Conservation (phyloP, 2,329 filamentous ascomycete species). For the Colletotrichum sp. region DNA sequence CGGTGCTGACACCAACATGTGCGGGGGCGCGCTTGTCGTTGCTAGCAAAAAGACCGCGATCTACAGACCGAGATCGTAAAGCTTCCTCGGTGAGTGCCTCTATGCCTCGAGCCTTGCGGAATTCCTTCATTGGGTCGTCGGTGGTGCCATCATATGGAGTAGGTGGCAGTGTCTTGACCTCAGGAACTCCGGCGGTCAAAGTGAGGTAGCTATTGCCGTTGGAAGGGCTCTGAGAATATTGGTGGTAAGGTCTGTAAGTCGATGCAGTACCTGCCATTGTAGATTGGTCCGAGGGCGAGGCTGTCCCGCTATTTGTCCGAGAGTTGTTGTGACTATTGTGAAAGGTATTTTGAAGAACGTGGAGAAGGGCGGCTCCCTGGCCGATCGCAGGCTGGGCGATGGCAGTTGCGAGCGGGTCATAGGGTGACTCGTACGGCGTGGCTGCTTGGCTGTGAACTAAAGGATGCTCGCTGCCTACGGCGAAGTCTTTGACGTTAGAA, state of each 20-base stretch:
- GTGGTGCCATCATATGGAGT: conserved; percentile 41
- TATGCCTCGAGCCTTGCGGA: conserved; percentile 47
- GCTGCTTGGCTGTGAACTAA: conserved; percentile 76
- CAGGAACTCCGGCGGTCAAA: conserved; percentile 35
- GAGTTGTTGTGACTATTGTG: background rate
- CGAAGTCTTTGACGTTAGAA: conserved; percentile 42
- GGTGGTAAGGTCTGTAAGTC: conserved; percentile 33
- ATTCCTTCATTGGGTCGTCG: conserved; percentile 49
- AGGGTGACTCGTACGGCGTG: conserved; percentile 62
- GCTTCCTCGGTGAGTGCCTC: conserved; percentile 46
- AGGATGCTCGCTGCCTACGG: conserved; percentile 63
- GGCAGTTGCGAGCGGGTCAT: conserved; percentile 45
- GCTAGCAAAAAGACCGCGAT: conserved; percentile 63
- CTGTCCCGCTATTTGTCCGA: conserved; percentile 6
- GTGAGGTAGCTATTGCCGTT: conserved; percentile 50
- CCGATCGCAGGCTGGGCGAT: conserved; percentile 7
- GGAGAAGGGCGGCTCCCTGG: background rate
- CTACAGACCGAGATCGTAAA: conserved; percentile 66
- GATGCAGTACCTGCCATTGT: conserved; percentile 15
- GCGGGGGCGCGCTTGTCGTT: conserved; percentile 69
- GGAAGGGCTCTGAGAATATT: conserved; percentile 50
- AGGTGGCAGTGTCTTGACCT: conserved; percentile 27
- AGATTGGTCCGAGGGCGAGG: conserved; percentile 16
- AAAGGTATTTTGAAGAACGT: background rate
- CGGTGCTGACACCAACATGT: conserved; percentile 67